These are phyloP conservation scores for Lepidium sativum DNA, from an alignment of 345 rosid species.

Conservation along the genomic window DNA sequence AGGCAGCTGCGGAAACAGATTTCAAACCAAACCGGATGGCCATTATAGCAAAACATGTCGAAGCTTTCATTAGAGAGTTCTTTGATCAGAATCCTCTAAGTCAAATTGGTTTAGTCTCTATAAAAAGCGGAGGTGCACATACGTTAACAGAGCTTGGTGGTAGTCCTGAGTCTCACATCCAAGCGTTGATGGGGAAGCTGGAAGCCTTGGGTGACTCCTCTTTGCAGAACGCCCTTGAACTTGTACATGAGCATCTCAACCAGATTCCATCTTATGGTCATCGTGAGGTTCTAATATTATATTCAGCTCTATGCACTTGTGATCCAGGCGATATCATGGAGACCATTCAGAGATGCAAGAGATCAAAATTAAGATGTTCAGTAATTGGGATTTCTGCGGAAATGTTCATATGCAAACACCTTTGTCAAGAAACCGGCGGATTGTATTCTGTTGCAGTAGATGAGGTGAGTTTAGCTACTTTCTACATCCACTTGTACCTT, in stretches of 20 bases:
- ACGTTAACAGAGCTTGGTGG: conserved; percentile 89
- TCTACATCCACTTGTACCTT: not conserved
- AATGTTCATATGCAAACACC: conserved; percentile 80
- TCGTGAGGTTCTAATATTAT: conserved; percentile 79
- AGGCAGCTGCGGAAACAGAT: conserved; percentile 87
- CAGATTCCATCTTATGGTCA: conserved; percentile 86
- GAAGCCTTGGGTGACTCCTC: conserved; percentile 79
- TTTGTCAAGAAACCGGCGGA: conserved; percentile 91
- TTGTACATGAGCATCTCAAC: conserved; percentile 56
- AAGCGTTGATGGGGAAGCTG: conserved; percentile 78
- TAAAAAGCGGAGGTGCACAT: conserved; percentile 80
- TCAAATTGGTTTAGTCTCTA: conserved; percentile 64
- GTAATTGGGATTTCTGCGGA: conserved; percentile 92
- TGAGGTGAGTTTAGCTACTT: conserved; percentile 49
- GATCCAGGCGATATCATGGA: conserved; percentile 95
- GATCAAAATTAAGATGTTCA: conserved; percentile 74
- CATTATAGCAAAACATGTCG: conserved; percentile 63
- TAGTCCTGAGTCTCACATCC: conserved; percentile 81
- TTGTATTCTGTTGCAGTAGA: conserved; percentile 69
- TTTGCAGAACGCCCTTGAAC: conserved; percentile 75
- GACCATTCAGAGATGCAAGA: conserved; percentile 73
- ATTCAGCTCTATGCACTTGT: conserved; percentile 73
- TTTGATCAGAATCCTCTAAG: conserved; percentile 90
- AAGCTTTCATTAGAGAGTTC: conserved; percentile 83
- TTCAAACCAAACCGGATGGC: conserved; percentile 70